Base-by-base conservation (phyloP, 2,329 filamentous ascomycete species). In the Phialocephala subalpina region DNA sequence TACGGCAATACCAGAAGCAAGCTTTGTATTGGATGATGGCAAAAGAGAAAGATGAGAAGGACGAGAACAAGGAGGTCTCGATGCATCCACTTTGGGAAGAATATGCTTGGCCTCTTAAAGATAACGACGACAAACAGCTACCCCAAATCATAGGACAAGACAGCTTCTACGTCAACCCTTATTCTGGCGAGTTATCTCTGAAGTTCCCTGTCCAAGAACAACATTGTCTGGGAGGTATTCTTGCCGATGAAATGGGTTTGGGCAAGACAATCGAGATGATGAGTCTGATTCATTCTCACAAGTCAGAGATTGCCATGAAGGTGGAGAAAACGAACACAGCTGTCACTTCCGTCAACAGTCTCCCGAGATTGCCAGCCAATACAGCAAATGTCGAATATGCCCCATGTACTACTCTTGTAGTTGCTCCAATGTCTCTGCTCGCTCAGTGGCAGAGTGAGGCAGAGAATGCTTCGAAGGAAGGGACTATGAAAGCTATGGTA, bases 261-360 rank as follows among this genome's bases (percentile, higher is more conserved):
- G 96, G 96, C 38, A 99, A 99, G 81, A 99, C 96, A 0, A 98
- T 99, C 61, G 95, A 99, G 76, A 98, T 99, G 94, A 87, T 99
- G 68, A 96, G 93, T 79, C 82, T 99, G 58, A 87, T 99, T 5
- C 96, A 99, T 77, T 88, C 92, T 0, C 92, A 98, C 76, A 88
- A 87, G 68, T 90, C 88, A 3, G 83, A 90, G 25, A 75, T 82
- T 16, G 81, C 82, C 3, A 73, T 78, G 16, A 74, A 77, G 27
- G 76, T 80, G 22, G 79, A 80, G n/a, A 70, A 74, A 6, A 63
- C 35, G 12, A 66, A 40, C 18, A 66, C 71, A 33, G 45, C 64
- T 38, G 62, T 61, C 58, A 58, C 66, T 4, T 86, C 83, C 3
- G 82, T 91, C 25, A 89, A 88, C 69, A 81, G 84, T 53, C 82